Evolutionary conservation across 148 eudicot species (phyloP).

Genomic region (Rhododendron williamsianum): DNA sequence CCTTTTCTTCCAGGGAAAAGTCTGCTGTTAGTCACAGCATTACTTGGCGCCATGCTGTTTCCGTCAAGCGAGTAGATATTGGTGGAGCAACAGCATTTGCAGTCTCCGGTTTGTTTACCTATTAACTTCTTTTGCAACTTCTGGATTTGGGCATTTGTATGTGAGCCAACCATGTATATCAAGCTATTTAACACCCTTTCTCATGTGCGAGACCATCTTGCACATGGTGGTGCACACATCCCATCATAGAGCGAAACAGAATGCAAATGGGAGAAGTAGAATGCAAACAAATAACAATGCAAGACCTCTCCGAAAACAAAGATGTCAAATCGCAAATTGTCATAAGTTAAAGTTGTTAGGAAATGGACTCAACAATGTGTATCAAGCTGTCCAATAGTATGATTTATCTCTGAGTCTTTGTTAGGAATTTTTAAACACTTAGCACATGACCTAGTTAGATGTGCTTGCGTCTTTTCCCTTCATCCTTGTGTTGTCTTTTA

Average conservation of each 20-base stretch:
- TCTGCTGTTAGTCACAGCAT: slow-evolving; percentile 89
- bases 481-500: not conserved
- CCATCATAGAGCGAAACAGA: not conserved
- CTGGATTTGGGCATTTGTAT: not conserved
- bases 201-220: not conserved
- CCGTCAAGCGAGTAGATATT: slow-evolving; percentile 64
- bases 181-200: not conserved
- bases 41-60: slow-evolving; percentile 64
- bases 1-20: slow-evolving; percentile 51
- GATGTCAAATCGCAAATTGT: not conserved
- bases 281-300: not conserved
- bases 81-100: slow-evolving; percentile 80
- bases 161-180: not conserved
- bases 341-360: not conserved
- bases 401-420: not conserved
- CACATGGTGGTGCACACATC: not conserved
- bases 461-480: not conserved
- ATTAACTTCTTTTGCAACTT: not conserved
- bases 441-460: not conserved
- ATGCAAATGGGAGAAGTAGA: not conserved
- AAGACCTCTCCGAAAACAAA: not conserved
- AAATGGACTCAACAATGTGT: not conserved
- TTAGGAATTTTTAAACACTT: not conserved
- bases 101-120: slow-evolving; percentile 56
- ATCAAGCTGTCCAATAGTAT: not conserved